Evolutionary conservation across 2,329 filamentous ascomycete genomes (phyloP), one percentile per base, ranked within the genome.

Genomic region (Epicoccum sorghinum): DNA sequence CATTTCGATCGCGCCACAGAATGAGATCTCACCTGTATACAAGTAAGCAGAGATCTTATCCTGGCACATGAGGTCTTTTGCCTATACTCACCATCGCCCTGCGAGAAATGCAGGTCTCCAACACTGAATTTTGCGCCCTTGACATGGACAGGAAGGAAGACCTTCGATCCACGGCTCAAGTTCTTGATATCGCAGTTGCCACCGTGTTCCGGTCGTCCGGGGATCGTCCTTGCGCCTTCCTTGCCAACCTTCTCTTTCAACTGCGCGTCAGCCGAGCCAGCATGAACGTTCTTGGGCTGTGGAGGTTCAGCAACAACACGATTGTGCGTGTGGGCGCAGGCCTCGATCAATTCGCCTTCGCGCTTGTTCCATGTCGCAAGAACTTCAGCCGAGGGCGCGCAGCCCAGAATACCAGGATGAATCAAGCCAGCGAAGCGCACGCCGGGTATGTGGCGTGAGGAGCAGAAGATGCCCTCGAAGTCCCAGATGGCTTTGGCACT

Each of bases 111-210:
- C 32, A 96, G 77, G 70, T 96, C 93, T 10, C 93, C 93, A 0
- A 96, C 93, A 38, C 85, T 89, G 75, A 96, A 96, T 70, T 96
- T 96, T 39, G 92, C 93, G 0, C 93, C 93, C 0, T 82, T 77
- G 4, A 97, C 90, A 66, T 96, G 92, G 0, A 97, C 89, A 0
- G 93, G 93, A 0, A 96, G 82, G 71, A 92, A 96, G 0, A 96
- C 89, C 69, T 93, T 93, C 53, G 83, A 88, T 2, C 90, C 91
- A 6, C 90, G 80, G 1, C 84, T 89, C 27, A 96, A 80, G 66
- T 95, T 95, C 78, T 96, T 96, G 74, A 96, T 95, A 63, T 96
- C 91, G 70, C 91, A 95, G 67, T 96, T 96, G 0, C 92, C 93
- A 12, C 93, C 93, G 64, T 96, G 89, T 67, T 96, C 91, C 0